A percentile compares a stretch with the other conserved stretches of the same genome.
Evolutionary conservation across 1,139 yeast species (phyloP).

Genomic region (Geotrichum macrosporum): DNA sequence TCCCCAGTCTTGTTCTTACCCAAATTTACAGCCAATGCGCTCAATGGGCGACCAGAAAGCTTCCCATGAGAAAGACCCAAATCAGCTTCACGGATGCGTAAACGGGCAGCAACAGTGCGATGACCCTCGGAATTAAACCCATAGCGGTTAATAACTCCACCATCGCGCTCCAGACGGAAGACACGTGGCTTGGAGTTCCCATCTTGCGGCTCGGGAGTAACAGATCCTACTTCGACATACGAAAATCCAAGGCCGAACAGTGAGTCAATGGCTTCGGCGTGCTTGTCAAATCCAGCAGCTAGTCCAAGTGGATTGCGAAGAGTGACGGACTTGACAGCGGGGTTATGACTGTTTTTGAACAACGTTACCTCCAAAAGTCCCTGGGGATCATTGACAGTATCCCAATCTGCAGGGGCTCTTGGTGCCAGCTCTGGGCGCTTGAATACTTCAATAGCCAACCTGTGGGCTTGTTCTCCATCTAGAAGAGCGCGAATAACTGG

Average conservation of each 20-base stretch:
- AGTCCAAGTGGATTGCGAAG: slow-evolving; percentile 79
- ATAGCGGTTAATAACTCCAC: slow-evolving; percentile 87
- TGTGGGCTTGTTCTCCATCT: slow-evolving; percentile 82
- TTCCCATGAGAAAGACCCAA: slow-evolving; percentile 31
- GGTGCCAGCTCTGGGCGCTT: slow-evolving; percentile 45
- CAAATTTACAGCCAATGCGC: slow-evolving; percentile 72
- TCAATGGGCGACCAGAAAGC: slow-evolving; percentile 60
- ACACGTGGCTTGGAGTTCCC: slow-evolving; percentile 92
- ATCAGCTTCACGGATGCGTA: slow-evolving; percentile 48
- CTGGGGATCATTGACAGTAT: slow-evolving; percentile 34
- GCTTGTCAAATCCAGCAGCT: slow-evolving; percentile 95
- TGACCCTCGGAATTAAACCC: slow-evolving; percentile 95
- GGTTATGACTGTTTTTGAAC: slow-evolving; percentile 31
- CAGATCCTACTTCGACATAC: slow-evolving; percentile 88
- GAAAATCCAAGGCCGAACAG: slow-evolving; percentile 76
- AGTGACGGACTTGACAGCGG: slow-evolving; percentile 34
- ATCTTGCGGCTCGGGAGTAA: slow-evolving; percentile 89
- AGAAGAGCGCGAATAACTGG: slow-evolving; percentile 70
- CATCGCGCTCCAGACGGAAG: slow-evolving; percentile 77
- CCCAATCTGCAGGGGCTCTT: slow-evolving; percentile 32
- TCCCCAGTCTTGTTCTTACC: slow-evolving; percentile 93
- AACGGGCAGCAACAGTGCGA: slow-evolving; percentile 59
- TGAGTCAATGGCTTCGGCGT: slow-evolving; percentile 89
- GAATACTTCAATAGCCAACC: slow-evolving; percentile 64
- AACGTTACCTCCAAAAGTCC: slow-evolving; percentile 33